Conservation (phyloP, 225 moss, liverwort and hornwort genomes). For the Polytrichum formosum region DNA sequence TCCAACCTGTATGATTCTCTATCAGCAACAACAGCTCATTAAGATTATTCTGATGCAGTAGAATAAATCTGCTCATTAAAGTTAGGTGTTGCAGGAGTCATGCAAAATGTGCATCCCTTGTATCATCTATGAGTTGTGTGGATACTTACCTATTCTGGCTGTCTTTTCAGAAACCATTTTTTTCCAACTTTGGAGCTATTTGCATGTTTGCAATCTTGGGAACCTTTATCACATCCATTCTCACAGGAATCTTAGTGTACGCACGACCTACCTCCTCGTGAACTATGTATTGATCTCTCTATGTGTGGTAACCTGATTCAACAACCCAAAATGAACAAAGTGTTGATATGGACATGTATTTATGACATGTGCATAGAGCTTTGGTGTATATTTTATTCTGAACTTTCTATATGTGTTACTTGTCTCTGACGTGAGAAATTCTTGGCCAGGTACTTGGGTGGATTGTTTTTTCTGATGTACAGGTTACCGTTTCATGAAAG, state of each 20-base stretch:
- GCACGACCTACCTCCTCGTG: conserved; percentile 4
- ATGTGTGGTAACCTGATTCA: too few relatives aligned
- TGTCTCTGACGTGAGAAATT: too few relatives aligned
- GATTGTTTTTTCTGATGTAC: conserved; percentile 89
- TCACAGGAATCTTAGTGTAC: conserved; percentile 90
- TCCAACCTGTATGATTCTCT: conserved; percentile 63
- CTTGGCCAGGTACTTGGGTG: conserved; percentile 76
- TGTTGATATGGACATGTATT: too few relatives aligned
- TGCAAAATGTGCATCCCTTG: background rate
- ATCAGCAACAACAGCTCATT: conserved; percentile 1
- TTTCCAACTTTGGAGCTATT: conserved; percentile 99
- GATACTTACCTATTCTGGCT: background rate
- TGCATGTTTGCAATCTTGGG: conserved; percentile 87
- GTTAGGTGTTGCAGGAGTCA: background rate
- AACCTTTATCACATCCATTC: conserved; percentile 87
- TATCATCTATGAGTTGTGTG: background rate
- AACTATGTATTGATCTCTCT: too few relatives aligned
- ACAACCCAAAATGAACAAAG: too few relatives aligned
- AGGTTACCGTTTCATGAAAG: conserved; percentile 86
- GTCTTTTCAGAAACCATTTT: conserved; percentile 83
- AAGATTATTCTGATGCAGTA: background rate
- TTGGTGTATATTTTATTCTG: too few relatives aligned
- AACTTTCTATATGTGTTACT: too few relatives aligned
- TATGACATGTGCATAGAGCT: too few relatives aligned
- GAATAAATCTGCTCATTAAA: too few relatives aligned